Conservation (phyloP, 2,329 filamentous ascomycete genomes). For the Xylariaceae sp. region DNA sequence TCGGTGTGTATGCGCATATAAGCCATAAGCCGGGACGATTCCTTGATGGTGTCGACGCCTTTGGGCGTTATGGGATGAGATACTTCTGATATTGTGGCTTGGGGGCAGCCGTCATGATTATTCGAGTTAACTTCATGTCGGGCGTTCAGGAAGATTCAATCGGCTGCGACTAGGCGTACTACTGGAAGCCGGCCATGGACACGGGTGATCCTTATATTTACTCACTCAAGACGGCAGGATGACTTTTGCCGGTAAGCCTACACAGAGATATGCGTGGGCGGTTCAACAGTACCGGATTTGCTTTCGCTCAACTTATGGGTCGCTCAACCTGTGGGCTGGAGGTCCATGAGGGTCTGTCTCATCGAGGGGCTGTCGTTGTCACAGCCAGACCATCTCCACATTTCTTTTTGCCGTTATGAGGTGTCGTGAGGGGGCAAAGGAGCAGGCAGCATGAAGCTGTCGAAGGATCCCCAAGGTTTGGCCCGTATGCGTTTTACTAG, state of each 20-base stretch:
- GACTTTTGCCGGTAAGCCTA: not conserved
- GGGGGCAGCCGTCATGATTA: not conserved
- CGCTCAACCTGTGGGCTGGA: not conserved
- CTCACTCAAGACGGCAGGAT: conserved; percentile 1
- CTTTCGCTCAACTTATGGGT: not conserved
- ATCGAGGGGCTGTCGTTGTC: not conserved
- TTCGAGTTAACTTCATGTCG: conserved; percentile 16
- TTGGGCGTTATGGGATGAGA: conserved; percentile 11
- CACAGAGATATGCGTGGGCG: not conserved
- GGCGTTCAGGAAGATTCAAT: conserved; percentile 23
- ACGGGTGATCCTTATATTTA: conserved; percentile 5
- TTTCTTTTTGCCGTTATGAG: not conserved
- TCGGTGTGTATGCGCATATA: not conserved
- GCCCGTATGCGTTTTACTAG: conserved; percentile 28
- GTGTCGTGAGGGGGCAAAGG: not conserved
- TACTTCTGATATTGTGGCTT: conserved; percentile 1
- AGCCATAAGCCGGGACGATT: not conserved
- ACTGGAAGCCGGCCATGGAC: conserved; percentile 2
- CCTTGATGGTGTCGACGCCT: conserved; percentile 2
- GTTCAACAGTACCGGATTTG: not conserved
- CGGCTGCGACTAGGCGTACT: conserved; percentile 10
- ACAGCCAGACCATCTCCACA: not conserved
- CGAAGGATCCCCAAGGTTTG: conserved; percentile 11
- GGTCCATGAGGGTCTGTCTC: not conserved
- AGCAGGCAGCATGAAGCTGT: conserved; percentile 1